These are phyloP conservation scores for Penicillium turbatum DNA, from an alignment of 495 filamentous ascomycete species.

Conservation along the genomic window DNA sequence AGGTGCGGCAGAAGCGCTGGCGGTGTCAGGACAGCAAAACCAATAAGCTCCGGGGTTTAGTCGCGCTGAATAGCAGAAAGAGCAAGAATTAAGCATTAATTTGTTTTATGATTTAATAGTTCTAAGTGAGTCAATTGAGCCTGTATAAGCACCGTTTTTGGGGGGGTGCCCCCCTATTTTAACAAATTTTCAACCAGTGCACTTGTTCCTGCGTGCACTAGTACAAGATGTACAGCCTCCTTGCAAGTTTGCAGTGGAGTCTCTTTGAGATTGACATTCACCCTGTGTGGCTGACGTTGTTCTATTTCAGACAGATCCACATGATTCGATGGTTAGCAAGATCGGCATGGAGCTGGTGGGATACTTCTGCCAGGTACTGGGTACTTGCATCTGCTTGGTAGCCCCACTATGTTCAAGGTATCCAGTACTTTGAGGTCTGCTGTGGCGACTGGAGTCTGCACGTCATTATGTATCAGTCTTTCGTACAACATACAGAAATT, in stretches of 20 bases:
- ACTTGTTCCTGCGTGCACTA: neutral
- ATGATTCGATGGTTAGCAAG: constrained; percentile 3
- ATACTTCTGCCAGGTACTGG: constrained; percentile 11
- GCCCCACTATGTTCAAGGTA: neutral
- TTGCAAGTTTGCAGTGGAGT: neutral
- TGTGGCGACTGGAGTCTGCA: constrained; percentile 16
- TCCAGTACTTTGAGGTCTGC: constrained; percentile 1
- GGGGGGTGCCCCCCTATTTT: neutral
- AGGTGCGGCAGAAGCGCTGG: constrained; percentile 21
- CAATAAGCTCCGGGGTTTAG: constrained; percentile 1
- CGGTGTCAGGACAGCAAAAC: constrained; percentile 11
- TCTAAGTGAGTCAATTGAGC: neutral
- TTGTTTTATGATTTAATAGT: neutral
- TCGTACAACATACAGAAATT: too few species aligned
- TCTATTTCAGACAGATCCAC: constrained; percentile 10
- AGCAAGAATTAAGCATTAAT: neutral
- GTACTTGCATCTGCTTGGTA: neutral
- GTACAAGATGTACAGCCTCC: neutral
- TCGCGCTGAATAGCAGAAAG: neutral
- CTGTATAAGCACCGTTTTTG: too few species aligned
- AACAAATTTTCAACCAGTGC: neutral
- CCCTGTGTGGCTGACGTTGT: constrained; percentile 10
- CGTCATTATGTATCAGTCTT: constrained; percentile 1
- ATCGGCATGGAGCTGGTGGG: neutral
- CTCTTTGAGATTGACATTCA: neutral